Evolutionary conservation across 2,329 filamentous ascomycete genomes (phyloP), one percentile per base, ranked within the genome.

Genomic region (Ceratocystiopsis sp.): DNA sequence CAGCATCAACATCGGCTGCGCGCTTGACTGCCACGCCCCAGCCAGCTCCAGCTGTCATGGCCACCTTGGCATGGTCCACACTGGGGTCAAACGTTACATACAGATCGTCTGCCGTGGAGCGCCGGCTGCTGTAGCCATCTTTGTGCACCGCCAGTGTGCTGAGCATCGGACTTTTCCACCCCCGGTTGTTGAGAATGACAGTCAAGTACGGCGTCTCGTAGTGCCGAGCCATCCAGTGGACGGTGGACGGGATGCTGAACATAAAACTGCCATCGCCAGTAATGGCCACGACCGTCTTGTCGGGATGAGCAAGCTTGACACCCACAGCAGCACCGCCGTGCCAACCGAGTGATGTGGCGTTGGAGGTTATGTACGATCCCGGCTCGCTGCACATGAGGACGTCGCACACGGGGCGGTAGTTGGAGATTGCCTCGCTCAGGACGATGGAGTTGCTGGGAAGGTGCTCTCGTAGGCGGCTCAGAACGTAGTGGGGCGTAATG

Each of bases 121-220:
- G 25, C 4, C 33, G 38, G 29, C 38, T 40, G 9, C 25, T 18
- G 38, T 40, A 17, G 38, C 38, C 38, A 10, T 40, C n/a, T 10
- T 32, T 29, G 18, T 40, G 38, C n/a, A 29, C 32, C 5, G 38
- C 38, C 29, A 40, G 16, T 1, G 38, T 29, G 29, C 38, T 40
- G n/a, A 40, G 29, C 38, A 40, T 40, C n/a, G 38, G 38, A n/a
- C 38, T 40, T 29, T 40, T 40, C 38, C 38, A 40, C 4, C 38
- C 38, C 2, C 38, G 38, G 38, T 40, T 40, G 38, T 40, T 40
- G 11, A 40, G 16, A 16, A 40, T 40, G 10, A 40, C 25, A 2
- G 38, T 40, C 25, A 40, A 17, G 38, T 34, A 40, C 4, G 38
- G 38, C 4, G 38, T 29, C 29, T 34, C 17, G 13, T 40, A 40